Percentiles rank a stretch among this genome's conserved stretches.
Evolutionary conservation across 345 rosid genomes (phyloP).

Genomic region (Rhodamnia rubescens): DNA sequence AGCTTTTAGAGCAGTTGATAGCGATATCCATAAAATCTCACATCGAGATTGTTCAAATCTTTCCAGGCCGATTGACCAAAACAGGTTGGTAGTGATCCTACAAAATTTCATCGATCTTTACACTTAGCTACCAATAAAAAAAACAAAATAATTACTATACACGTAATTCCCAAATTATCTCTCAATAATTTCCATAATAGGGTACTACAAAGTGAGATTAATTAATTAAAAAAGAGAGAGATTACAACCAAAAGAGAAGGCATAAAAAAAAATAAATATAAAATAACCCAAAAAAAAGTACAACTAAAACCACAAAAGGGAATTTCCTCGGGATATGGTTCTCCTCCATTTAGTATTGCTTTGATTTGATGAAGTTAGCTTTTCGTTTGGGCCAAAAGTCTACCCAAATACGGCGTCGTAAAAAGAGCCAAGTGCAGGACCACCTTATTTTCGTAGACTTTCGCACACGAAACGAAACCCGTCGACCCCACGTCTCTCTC

Average conservation of each 20-base stretch:
- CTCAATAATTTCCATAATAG: no score
- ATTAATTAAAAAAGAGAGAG: background rate
- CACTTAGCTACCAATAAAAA: no score
- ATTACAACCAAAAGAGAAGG: background rate
- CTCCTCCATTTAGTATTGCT: background rate
- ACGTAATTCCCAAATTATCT: no score
- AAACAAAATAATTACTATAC: no score
- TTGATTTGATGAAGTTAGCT: background rate
- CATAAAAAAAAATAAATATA: background rate
- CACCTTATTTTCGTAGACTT: slow-evolving; percentile 32
- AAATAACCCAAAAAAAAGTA: no score
- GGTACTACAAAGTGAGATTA: background rate
- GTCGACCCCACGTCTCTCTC: background rate
- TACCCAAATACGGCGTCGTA: background rate
- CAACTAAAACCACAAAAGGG: background rate
- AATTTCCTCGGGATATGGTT: slow-evolving; percentile 6
- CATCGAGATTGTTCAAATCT: no score
- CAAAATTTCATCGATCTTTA: no score
- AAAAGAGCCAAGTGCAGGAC: background rate
- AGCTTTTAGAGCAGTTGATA: no score
- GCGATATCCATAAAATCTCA: no score
- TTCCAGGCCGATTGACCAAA: no score
- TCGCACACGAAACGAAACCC: background rate
- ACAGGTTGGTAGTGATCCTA: no score
- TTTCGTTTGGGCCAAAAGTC: slow-evolving; percentile 24